Conservation (phyloP, 2,329 filamentous ascomycete genomes). For the Claviceps maximensis region DNA sequence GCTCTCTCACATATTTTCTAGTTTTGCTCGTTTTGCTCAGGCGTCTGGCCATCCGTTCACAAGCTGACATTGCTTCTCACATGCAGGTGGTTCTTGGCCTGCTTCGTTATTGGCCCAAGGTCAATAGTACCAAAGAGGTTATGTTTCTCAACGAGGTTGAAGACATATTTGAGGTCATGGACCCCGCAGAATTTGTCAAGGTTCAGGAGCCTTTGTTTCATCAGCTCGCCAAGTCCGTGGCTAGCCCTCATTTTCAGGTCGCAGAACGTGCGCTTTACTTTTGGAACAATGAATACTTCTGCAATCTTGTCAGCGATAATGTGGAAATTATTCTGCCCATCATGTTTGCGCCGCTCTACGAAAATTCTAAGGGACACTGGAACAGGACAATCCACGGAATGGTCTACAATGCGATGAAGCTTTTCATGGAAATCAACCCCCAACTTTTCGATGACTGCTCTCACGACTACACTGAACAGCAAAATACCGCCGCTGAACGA, state of each 20-base stretch:
- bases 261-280: slow-evolving; percentile 96
- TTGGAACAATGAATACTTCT: slow-evolving; percentile 99
- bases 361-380: slow-evolving; percentile 99
- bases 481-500: slow-evolving; percentile 79
- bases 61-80: background rate
- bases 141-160: slow-evolving; percentile 99
- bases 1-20: background rate
- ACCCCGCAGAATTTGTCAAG: slow-evolving; percentile 95
- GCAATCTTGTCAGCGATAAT: slow-evolving; percentile 97
- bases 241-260: slow-evolving; percentile 97
- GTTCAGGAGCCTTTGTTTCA: slow-evolving; percentile 97
- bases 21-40: background rate
- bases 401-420: slow-evolving; percentile 99
- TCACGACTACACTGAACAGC: slow-evolving; percentile 92
- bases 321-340: slow-evolving; percentile 97
- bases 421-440: slow-evolving; percentile 99
- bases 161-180: slow-evolving; percentile 99
- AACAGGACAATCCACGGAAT: slow-evolving; percentile 99
- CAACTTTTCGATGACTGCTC: slow-evolving; percentile 98
- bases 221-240: slow-evolving; percentile 93
- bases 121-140: slow-evolving; percentile 98
- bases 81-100: slow-evolving; percentile 81
- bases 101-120: slow-evolving; percentile 95
- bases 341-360: slow-evolving; percentile 97
- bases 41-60: background rate